Base-by-base conservation (phyloP, 305 asterid genomes). In the Fraxinus sp. region DNA sequence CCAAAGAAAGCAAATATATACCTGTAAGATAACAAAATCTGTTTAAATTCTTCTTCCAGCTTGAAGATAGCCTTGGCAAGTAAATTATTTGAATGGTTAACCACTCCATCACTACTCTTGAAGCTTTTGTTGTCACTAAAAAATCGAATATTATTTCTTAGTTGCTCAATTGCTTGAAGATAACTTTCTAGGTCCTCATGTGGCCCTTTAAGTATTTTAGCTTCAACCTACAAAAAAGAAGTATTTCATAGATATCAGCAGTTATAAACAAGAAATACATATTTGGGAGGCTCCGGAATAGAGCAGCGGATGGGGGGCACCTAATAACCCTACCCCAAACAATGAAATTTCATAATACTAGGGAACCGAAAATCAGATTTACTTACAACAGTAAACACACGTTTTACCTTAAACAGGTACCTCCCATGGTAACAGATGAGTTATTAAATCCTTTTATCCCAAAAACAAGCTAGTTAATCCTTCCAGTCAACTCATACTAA, bases 171-270 rank as follows among this genome's bases (percentile, higher is more conserved):
- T 70, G 99, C 99, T 87, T 91, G 87, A 86, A 96, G 98, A 86
- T 96, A 96, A 88, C 93, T 93, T 85, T 94, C 99, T 44, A 96
- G 94, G 90, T 96, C 98, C 86, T 94, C 99, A 62, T 93, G 97
- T 68, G 99, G 98, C 82, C 99, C 99, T 86, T 93, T 94, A 64
- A 97, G 93, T 89, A 97, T 97, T 90, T 94, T 97, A 64, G 94
- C 97, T 89, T 94, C 99, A 20, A 98, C 99, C 99, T 97, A 84
- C 82, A 87, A 24, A 74, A 77, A 57, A 80, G 76, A 41, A 41
- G 78, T 7, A 68, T 10, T 28, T 30, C 30, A 76, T 83, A 62
- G 18, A 81, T 57, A 81, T 55, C 55, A 49, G 80, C 62, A 81
- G 44, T 78, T 73, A 35, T 71, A 46, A 68, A 81, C 44, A 72